Base-by-base conservation (phyloP, 2,329 filamentous ascomycete species). In the Simplicillium aogashimaense region DNA sequence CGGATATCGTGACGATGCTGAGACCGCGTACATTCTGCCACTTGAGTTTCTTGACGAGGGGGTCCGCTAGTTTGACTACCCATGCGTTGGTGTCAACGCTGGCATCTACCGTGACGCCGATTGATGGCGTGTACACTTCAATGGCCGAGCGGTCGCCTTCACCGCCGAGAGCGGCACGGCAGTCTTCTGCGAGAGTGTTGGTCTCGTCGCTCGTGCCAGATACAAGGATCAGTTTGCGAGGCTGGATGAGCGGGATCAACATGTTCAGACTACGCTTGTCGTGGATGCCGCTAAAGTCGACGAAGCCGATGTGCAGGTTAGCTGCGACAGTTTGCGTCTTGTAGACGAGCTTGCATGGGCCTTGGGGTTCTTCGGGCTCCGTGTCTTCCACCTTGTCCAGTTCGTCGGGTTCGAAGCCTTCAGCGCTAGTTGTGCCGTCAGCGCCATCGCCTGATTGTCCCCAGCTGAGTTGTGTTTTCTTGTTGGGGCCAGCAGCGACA, bases 61-160 rank as follows among this genome's bases (percentile, higher is more conserved):
- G 69, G 50, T 90, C 86, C 37, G 86, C 88, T 14, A 98, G 73
- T 60, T 89, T 94, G 44, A 98, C 85, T 17, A 86, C 82, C 92
- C 94, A 98, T 4, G 92, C 89, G 57, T 97, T 95, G 5, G 90
- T 97, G 57, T 98, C 92, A 33, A 97, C 90, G 54, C 89, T 95
- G 11, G 90, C 92, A 59, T 98, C 82, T 33, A 98, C 73, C 12
- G 72, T 67, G 29, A 74, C 68, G 17, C 88, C 88, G n/a, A 86
- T 68, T 9, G 66, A 61, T 1, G 92, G 92, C 1, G 86, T 88
- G 56, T 90, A 90, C 5, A 98, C 86, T 47, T 89, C 81, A 29
- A 78, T 72, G 14, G 69, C 64, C 35, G 65, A 62, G 30, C 70
- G 67, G 33, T 65, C 66, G 6, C 59, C 62, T 11, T 67, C 65